Conservation (phyloP, 768 basidiomycete species). For the Mycena galericulata region DNA sequence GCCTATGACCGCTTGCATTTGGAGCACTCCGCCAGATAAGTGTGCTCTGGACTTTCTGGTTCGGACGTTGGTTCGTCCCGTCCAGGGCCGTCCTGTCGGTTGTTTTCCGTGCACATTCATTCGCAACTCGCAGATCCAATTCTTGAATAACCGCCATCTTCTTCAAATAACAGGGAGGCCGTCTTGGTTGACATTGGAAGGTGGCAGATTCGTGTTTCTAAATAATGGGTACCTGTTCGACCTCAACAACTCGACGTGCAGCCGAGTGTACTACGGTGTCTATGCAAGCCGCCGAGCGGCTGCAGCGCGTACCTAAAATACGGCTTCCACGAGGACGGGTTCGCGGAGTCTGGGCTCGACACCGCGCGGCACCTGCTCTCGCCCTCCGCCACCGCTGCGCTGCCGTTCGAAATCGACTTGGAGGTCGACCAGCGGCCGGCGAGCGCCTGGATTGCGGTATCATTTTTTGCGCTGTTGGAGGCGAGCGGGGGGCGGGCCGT, state of each 20-base stretch:
- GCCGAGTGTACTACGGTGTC: no score
- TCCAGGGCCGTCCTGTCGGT: no score
- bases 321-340: slow-evolving; percentile 88
- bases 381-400: background rate
- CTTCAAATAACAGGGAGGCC: slow-evolving; percentile 79
- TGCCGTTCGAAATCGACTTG: slow-evolving; percentile 32
- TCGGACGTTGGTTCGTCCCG: slow-evolving; percentile 65
- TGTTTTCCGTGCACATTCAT: no score
- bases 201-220: slow-evolving; percentile 67
- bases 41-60: slow-evolving; percentile 80
- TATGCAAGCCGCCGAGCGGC: no score
- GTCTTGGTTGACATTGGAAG: slow-evolving; percentile 77
- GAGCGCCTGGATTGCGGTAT: slow-evolving; percentile 24
- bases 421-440: slow-evolving; percentile 26
- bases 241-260: slow-evolving; percentile 38
- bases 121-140: slow-evolving; percentile 65
- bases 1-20: slow-evolving; percentile 87
- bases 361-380: slow-evolving; percentile 42
- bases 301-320: slow-evolving; percentile 83
- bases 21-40: slow-evolving; percentile 81
- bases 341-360: slow-evolving; percentile 60
- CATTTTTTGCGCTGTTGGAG: slow-evolving; percentile 26
- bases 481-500: slow-evolving; percentile 6
- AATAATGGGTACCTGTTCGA: background rate
- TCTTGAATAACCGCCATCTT: slow-evolving; percentile 81